These are phyloP conservation scores for Eustoma russellianum DNA, from an alignment of 257 asterid genomes.

Conservation along the genomic window DNA sequence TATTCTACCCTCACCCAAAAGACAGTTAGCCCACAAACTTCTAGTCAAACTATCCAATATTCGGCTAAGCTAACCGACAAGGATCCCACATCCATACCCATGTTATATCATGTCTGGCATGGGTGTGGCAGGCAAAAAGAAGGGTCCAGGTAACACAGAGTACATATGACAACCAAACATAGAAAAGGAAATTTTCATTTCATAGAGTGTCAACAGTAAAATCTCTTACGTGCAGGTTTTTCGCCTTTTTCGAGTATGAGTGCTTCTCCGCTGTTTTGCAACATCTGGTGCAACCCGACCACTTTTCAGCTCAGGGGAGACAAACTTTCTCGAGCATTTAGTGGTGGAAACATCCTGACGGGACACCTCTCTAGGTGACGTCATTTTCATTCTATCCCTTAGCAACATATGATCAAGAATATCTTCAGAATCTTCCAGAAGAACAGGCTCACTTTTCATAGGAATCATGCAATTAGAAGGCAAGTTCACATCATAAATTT, in stretches of 20 bases:
- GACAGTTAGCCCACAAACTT: no score
- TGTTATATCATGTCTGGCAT: no score
- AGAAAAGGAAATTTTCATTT: neutral
- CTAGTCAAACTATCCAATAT: no score
- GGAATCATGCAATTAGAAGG: slow-evolving; percentile 18
- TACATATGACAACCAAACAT: neutral
- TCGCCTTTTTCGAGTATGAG: slow-evolving; percentile 56
- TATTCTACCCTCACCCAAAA: no score
- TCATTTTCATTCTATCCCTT: slow-evolving; percentile 49
- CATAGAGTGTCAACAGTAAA: neutral
- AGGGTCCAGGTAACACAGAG: neutral
- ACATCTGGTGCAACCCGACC: slow-evolving; percentile 30
- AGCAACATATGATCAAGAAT: slow-evolving; percentile 65
- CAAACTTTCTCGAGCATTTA: slow-evolving; percentile 18
- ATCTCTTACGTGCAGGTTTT: slow-evolving; percentile 64
- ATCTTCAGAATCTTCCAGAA: slow-evolving; percentile 31
- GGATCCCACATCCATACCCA: no score
- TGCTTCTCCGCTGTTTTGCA: slow-evolving; percentile 26
- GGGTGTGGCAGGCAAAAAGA: no score
- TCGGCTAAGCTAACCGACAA: no score
- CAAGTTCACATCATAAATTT: slow-evolving; percentile 16
- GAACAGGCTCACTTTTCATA: slow-evolving; percentile 39
- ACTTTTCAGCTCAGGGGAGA: slow-evolving; percentile 22
- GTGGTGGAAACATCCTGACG: slow-evolving; percentile 14
- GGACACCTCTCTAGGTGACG: slow-evolving; percentile 29